Base-by-base conservation (phyloP, 148 eudicot species). In the Rhododendron vialii region DNA sequence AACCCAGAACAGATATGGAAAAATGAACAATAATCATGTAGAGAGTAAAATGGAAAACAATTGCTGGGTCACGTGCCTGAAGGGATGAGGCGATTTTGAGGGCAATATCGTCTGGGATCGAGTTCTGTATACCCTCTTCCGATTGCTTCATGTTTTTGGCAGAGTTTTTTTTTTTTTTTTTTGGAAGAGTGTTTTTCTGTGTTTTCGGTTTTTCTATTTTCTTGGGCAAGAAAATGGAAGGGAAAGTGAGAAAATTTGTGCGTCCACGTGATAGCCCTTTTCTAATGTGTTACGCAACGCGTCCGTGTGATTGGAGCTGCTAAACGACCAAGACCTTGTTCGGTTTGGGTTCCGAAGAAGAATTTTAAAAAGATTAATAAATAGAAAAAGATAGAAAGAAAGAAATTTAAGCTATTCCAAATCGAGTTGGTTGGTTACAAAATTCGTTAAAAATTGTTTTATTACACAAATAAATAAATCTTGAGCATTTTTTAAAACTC, bases 21-120 rank as follows among this genome's bases (percentile, higher is more conserved):
- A 57, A 18, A 24, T 53, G 35, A 38, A 14, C 67, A 35, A 3
- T 5, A 2, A 5, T 59, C n/a, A 20, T 59, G 9, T 0, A 59
- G n/a, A 30, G 22, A 3, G n/a, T 82, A 22, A 65, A 59, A 61
- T 57, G 33, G 15, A 6, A 61, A 63, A 24, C 28, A 61, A 35
- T 82, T 20, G 7, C 51, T 35, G 86, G 13, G 13, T 67, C 11
- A 47, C 22, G 5, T 80, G 94, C 98, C 92, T 88, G 92, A 74
- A 95, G 96, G 15, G 92, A 92, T 28, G 95, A 94, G 24, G 85
- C 90, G 43, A 96, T 92, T 81, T 88, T 92, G 87, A 94, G 89
- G 86, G 91, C 87, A 86, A 94, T 86, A 82, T 96, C 98, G 55
- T 85, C 65, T 0, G 96, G 95, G 43, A 94, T 91, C 53, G 84